Evolutionary conservation across 2,329 filamentous ascomycete species (phyloP).

Genomic region (Drechslerella stenobrocha): DNA sequence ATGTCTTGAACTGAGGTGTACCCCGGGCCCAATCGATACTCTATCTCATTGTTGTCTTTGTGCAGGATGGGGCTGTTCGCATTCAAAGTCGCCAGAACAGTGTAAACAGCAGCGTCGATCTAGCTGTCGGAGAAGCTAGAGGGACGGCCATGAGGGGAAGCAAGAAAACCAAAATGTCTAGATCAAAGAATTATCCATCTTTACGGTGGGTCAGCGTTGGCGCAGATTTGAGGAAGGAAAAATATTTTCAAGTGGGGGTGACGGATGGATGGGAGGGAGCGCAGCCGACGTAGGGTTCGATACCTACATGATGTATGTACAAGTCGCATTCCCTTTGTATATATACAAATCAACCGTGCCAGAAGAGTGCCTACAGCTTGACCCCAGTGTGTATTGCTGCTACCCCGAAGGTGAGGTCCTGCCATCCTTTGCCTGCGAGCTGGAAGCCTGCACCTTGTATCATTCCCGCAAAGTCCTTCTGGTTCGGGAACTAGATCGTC

Average conservation of each 20-base stretch:
- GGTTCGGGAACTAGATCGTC: slow-evolving; percentile 71
- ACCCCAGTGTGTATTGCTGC: slow-evolving; percentile 96
- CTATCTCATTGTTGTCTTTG: too few relatives aligned
- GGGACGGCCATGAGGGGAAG: too few relatives aligned
- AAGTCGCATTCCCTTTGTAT: slow-evolving; percentile 22
- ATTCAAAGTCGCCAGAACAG: slow-evolving; percentile 8
- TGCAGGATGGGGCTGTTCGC: neutral
- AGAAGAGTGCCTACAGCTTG: slow-evolving; percentile 64
- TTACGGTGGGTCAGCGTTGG: slow-evolving; percentile 5
- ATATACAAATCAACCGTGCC: slow-evolving; percentile 44
- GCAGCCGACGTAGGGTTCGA: slow-evolving; percentile 22
- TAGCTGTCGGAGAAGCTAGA: neutral
- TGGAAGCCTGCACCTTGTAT: slow-evolving; percentile 82
- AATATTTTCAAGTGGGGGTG: slow-evolving; percentile 12
- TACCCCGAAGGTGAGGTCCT: slow-evolving; percentile 88
- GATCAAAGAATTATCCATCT: slow-evolving; percentile 29
- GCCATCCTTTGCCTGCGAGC: slow-evolving; percentile 78
- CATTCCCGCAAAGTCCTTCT: slow-evolving; percentile 81
- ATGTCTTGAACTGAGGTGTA: slow-evolving; percentile 3
- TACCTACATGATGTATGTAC: slow-evolving; percentile 47
- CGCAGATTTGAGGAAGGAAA: neutral
- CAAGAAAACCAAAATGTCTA: slow-evolving; percentile 21
- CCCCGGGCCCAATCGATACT: slow-evolving; percentile 13
- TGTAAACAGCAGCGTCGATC: slow-evolving; percentile 11
- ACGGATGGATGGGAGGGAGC: neutral